Base-by-base conservation (phyloP, 108 stramenopile genomes). In the Chaetoceros tenuissimus region DNA sequence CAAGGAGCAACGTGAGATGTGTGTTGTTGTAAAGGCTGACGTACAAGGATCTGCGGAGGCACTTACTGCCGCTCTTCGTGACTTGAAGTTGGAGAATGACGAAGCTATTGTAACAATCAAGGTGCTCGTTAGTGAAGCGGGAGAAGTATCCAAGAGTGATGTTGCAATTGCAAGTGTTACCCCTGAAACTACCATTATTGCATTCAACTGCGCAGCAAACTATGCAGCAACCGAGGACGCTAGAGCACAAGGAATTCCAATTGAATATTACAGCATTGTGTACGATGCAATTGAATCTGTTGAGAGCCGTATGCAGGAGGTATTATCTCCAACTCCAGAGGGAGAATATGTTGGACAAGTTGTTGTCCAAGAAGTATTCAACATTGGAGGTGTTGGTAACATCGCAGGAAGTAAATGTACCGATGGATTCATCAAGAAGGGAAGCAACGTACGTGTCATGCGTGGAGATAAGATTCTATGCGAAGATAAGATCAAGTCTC, bases 211-310 rank as follows among this genome's bases (percentile, higher is more conserved):
- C 43, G 92, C 80, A 13, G 92, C 96, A 0, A 85, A 85, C 45
- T 67, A 64, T 22, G 86, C 84, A 22, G 96, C 96, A 13, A 78
- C 80, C 70, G 92, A 95, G 40, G 97, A 98, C 29, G 94, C 94
- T 19, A 73, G 94, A 34, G 51, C 59, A 24, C 58, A 67, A 13
- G 79, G 79, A 18, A 68, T 96, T 48, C 81, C 90, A 24, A 94
- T 96, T 64, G 86, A 84, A 52, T 98, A 95, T 67, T 94, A 88
- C 84, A 85, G 59, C 52, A 83, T 98, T 59, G 78, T 93, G 63
- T 92, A 98, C 72, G 94, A 96, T 62, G 92, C 94, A 58, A 89
- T 98, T 46, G 97, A 96, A 58, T 85, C 87, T 8, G 80, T 98
- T 19, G 86, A 94, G 66, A 78, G 64, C 40, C 66, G 87, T 48